Base-by-base conservation (phyloP, 768 basidiomycete genomes). In the Suillus paluster region DNA sequence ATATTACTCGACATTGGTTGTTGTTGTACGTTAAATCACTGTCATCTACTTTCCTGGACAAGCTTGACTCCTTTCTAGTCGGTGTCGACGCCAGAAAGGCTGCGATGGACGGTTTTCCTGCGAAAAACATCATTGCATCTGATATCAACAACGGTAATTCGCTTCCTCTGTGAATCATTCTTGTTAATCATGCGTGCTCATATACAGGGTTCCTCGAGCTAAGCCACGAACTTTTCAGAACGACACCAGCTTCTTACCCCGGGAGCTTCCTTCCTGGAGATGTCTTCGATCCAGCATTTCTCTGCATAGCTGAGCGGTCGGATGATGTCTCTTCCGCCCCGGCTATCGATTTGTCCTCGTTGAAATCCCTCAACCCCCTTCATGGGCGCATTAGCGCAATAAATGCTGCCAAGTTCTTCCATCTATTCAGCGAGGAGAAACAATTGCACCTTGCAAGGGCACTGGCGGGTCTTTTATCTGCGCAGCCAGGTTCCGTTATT, bases 201-300 rank as follows among this genome's bases (percentile, higher is more conserved):
- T 23, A 41, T 46, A 21, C 49, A 88, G 88, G 73, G 3, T 89
- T 84, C 63, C 85, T 84, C 82, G 76, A 83, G 2, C 71, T 83
- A 8, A 87, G 87, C 1, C 87, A 90, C 60, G 78, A 82, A 34
- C 76, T 91, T 19, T 91, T 89, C 77, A 82, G 71, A 45, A 80
- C 83, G 2, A 84, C 82, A 0, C 79, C 82, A 0, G 78, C 78
- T 45, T 76, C 80, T 0, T 89, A 86, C 67, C 84, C 86, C 17
- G 79, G 78, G 0, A 70, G 72, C 0, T 88, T 90, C 69, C 60
- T 90, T 27, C 66, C 78, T 1, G 89, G 88, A 1, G 82, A 90
- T 61, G 78, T 73, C 0, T 82, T 90, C 42, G 80, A 87, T 59
- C 70, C 80, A 14, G 58, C 67, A 0, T 72, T 83, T 30, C 77